phyloP scores from a whole-genome alignment of 148 eudicot species.

The Vaccinium corymbosum region DNA sequence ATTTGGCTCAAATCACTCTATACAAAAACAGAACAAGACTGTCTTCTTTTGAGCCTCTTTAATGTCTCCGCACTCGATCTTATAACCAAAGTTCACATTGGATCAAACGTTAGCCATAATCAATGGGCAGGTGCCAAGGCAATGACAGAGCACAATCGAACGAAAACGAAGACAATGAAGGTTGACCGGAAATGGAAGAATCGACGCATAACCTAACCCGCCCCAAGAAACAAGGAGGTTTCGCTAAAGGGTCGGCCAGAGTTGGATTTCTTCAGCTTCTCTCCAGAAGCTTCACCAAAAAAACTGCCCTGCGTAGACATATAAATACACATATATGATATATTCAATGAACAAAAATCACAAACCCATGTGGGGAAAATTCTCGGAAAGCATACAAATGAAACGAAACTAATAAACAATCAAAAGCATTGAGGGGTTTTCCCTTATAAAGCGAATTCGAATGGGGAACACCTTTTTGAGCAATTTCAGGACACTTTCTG shows the following conservation, averaged over 20 bases:
- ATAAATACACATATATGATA: not conserved
- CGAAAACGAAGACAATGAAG: not conserved
- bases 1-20: conserved; percentile 8
- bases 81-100: conserved; percentile 14
- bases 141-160: conserved; percentile 29
- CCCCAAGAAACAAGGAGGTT: conserved; percentile 33
- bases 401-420: not conserved
- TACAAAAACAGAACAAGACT: not conserved
- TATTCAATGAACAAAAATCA: not conserved
- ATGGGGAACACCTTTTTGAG: not conserved
- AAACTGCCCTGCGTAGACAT: conserved; percentile 19
- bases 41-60: not conserved
- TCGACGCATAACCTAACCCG: conserved; percentile 28
- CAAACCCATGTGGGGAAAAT: not conserved
- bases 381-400: not conserved
- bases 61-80: conserved; percentile 13
- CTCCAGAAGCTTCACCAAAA: conserved; percentile 33
- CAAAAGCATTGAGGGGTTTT: not conserved
- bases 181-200: conserved; percentile 25
- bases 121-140: conserved; percentile 66
- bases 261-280: conserved; percentile 40
- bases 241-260: conserved; percentile 63
- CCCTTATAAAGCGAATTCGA: no score
- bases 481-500: not conserved
- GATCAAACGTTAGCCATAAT: conserved; percentile 71